These are phyloP conservation scores for Entomortierella beljakovae DNA, from an alignment of 192 early-diverging fungal genomes.

Conservation along the genomic window DNA sequence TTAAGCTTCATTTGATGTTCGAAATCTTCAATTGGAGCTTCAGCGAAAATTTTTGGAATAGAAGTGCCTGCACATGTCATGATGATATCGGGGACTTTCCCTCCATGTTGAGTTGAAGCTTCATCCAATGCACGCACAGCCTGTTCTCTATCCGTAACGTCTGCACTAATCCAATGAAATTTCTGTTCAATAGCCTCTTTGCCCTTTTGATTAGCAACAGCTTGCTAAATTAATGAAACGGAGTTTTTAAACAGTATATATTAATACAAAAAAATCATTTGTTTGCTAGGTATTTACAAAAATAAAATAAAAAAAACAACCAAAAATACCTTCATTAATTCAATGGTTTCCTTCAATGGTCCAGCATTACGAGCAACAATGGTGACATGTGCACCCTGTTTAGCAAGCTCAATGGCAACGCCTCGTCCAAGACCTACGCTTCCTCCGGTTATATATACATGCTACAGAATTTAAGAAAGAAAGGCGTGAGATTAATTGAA, in stretches of 20 bases:
- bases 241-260: background rate
- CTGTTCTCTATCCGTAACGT: constrained; percentile 66
- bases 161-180: constrained; percentile 69
- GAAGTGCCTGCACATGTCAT: constrained; percentile 67
- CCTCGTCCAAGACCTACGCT: constrained; percentile 78
- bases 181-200: constrained; percentile 47
- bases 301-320: background rate
- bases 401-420: constrained; percentile 71
- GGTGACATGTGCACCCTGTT: constrained; percentile 76
- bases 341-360: constrained; percentile 63
- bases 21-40: constrained; percentile 68
- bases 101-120: constrained; percentile 62
- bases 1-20: constrained; percentile 71
- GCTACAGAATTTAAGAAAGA: constrained; percentile 37
- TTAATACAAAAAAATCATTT: no score
- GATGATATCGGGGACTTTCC: constrained; percentile 65
- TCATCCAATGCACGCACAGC: constrained; percentile 67
- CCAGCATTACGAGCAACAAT: constrained; percentile 69
- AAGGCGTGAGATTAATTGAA: background rate
- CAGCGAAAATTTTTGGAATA: constrained; percentile 74
- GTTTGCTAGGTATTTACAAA: no score
- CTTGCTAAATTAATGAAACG: constrained; percentile 14
- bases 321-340: constrained; percentile 61
- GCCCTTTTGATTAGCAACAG: constrained; percentile 23
- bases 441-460: constrained; percentile 81